A percentile compares a stretch with the other conserved stretches of the same genome.
Evolutionary conservation across 2,329 filamentous ascomycete species (phyloP).

Genomic region (Delphinella strobiligena): DNA sequence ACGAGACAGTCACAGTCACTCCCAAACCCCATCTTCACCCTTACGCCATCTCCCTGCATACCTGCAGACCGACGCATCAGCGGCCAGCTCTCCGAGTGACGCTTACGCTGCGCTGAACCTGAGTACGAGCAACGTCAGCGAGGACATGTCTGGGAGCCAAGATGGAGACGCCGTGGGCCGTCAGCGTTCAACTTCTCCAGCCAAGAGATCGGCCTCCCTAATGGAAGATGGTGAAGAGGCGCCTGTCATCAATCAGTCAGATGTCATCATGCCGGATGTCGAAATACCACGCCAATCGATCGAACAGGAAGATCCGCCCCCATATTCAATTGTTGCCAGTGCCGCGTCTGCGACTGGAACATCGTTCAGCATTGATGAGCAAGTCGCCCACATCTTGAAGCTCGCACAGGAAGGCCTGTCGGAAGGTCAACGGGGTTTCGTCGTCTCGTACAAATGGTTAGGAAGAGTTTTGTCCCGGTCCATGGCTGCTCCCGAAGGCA

Average conservation of each 20-base stretch:
- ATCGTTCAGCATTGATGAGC: constrained; percentile 51
- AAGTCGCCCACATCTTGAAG: constrained; percentile 60
- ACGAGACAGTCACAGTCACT: constrained; percentile 12
- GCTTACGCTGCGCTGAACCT: constrained; percentile 41
- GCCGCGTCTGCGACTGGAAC: constrained; percentile 4
- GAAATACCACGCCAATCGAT: not conserved
- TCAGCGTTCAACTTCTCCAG: constrained; percentile 37
- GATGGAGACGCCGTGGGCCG: constrained; percentile 11
- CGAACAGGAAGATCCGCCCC: constrained; percentile 7
- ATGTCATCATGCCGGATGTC: not conserved
- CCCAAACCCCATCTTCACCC: constrained; percentile 16
- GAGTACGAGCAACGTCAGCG: constrained; percentile 28
- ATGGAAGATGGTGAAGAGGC: constrained; percentile 33
- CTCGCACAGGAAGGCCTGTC: constrained; percentile 45
- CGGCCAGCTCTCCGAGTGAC: constrained; percentile 32
- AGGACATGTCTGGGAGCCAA: constrained; percentile 30
- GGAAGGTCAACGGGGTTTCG: constrained; percentile 63
- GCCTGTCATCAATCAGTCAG: not conserved
- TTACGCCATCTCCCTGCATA: constrained; percentile 44
- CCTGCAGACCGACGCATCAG: constrained; percentile 25
- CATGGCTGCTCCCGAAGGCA: constrained; percentile 42
- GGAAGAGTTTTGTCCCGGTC: constrained; percentile 56
- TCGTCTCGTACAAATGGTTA: constrained; percentile 74
- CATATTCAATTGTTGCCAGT: constrained; percentile 16
- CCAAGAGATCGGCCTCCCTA: constrained; percentile 42